Percentiles rank a stretch among this genome's conserved stretches.
phyloP scores from a whole-genome alignment of 805 yeast species.

The Zygoascus flipseniorum region DNA sequence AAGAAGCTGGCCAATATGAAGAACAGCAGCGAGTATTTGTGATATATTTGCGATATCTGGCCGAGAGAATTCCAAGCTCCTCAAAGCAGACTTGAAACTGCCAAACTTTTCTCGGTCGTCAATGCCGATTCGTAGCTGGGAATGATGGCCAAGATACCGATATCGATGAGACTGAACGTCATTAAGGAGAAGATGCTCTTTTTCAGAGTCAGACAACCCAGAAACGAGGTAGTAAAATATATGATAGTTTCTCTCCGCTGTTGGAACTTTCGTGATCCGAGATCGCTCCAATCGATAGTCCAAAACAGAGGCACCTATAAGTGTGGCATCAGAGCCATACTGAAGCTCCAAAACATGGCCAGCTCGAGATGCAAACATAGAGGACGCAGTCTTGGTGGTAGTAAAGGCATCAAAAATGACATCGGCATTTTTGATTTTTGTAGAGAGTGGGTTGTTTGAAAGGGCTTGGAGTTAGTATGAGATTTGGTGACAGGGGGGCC shows the following conservation, averaged over 20 bases:
- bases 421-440: slow-evolving; percentile 28
- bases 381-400: slow-evolving; percentile 30
- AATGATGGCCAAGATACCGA: slow-evolving; percentile 37
- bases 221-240: slow-evolving; percentile 48
- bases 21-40: slow-evolving; percentile 36
- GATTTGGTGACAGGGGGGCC: too few species aligned
- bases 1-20: slow-evolving; percentile 36
- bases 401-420: slow-evolving; percentile 31
- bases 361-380: slow-evolving; percentile 38
- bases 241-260: slow-evolving; percentile 50
- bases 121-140: slow-evolving; percentile 35
- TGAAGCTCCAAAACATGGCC: slow-evolving; percentile 49
- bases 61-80: slow-evolving; percentile 39
- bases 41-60: slow-evolving; percentile 42
- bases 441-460: slow-evolving; percentile 29
- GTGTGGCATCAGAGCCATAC: slow-evolving; percentile 36
- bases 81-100: slow-evolving; percentile 40
- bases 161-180: slow-evolving; percentile 29
- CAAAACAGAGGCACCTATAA: slow-evolving; percentile 46
- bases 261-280: slow-evolving; percentile 42
- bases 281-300: slow-evolving; percentile 50
- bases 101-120: slow-evolving; percentile 43
- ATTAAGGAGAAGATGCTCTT: slow-evolving; percentile 35
- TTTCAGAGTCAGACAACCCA: slow-evolving; percentile 37
- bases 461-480: slow-evolving; percentile 14